Evolutionary conservation across 306 rosid species (phyloP).

Genomic region (Prunus padus): DNA sequence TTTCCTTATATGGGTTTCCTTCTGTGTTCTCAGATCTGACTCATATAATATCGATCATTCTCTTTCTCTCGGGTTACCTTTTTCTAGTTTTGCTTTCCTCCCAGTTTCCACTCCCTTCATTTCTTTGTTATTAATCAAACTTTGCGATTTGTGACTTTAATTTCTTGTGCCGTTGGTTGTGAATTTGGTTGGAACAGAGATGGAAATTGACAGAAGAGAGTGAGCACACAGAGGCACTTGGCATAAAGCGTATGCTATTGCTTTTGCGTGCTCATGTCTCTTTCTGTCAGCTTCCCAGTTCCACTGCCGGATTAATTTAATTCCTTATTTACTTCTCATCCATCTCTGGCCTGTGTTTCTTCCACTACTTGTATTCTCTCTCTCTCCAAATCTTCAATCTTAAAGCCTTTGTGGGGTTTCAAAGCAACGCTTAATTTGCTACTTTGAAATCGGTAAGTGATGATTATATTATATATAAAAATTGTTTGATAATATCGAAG

Average conservation of each 20-base stretch:
- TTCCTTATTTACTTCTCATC: background rate
- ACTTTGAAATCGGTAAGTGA: constrained; percentile 10
- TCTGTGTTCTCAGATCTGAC: constrained; percentile 51
- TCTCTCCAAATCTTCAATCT: background rate
- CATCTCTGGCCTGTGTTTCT: background rate
- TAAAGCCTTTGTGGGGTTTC: background rate
- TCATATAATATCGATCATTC: constrained; percentile 10
- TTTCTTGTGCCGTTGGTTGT: background rate
- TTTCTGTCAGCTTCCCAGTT: constrained; percentile 74
- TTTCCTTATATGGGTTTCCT: constrained; percentile 33
- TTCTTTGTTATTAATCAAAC: background rate
- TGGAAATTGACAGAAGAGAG: constrained; percentile 99
- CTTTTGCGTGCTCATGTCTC: constrained; percentile 95
- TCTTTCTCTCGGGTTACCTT: background rate
- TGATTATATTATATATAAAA: background rate
- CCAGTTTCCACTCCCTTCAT: background rate
- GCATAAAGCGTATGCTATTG: constrained; percentile 50
- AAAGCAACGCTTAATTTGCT: background rate
- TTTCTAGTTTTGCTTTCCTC: background rate
- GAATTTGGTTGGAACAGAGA: constrained; percentile 32
- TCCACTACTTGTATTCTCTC: background rate
- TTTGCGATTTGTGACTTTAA: background rate
- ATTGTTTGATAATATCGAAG: background rate
- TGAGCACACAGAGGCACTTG: constrained; percentile 87
- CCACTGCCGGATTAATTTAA: constrained; percentile 33